Percentiles rank a stretch among this genome's conserved stretches.
These are phyloP conservation scores for Petunia secreta DNA, from an alignment of 257 asterid genomes.

Conservation along the genomic window DNA sequence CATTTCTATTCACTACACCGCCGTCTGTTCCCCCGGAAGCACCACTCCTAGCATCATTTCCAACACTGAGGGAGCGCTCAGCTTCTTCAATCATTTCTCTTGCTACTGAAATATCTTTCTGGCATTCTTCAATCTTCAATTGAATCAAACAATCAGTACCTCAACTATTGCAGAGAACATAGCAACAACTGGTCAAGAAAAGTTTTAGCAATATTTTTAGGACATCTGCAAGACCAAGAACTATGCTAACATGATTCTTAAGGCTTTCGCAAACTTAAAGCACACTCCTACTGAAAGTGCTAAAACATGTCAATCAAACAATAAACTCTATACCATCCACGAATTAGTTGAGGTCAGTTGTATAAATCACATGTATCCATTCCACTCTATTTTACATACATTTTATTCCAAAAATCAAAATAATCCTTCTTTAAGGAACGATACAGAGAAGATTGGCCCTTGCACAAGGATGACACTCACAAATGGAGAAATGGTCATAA, in stretches of 20 bases:
- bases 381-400: neutral
- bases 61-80: constrained; percentile 49
- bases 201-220: constrained; percentile 19
- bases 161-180: neutral
- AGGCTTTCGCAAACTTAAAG: neutral
- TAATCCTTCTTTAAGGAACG: too few species aligned
- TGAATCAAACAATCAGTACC: neutral
- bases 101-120: constrained; percentile 83
- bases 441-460: too few species aligned
- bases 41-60: constrained; percentile 26
- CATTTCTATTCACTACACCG: constrained; percentile 45
- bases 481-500: neutral
- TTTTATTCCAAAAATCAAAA: too few species aligned
- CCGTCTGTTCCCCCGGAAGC: constrained; percentile 26
- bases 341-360: neutral
- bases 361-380: neutral
- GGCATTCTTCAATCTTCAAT: constrained; percentile 89
- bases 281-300: constrained; percentile 11
- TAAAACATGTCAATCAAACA: constrained; percentile 5
- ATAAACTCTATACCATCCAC: neutral
- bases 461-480: too few species aligned
- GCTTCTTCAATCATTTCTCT: constrained; percentile 85
- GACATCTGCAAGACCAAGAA: neutral
- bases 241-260: neutral
- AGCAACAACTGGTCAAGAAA: constrained; percentile 5